phyloP scores from a whole-genome alignment of 805 yeast species.

The Komagataella pseudopastoris region DNA sequence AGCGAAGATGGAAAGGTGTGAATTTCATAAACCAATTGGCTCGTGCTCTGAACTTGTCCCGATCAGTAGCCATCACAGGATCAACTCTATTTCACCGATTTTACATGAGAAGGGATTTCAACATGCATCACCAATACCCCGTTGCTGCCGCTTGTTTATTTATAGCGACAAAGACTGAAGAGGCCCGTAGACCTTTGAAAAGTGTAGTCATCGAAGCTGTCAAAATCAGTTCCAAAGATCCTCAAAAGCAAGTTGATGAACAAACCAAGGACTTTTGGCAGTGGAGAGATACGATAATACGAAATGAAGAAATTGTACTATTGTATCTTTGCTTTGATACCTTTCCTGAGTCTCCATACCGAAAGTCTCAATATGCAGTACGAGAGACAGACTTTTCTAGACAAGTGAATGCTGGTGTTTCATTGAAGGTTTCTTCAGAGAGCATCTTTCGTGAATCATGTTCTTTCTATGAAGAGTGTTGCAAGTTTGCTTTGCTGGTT shows the following conservation, averaged over 20 bases:
- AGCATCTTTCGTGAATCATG: not conserved
- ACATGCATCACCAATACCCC: conserved; percentile 31
- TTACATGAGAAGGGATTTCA: conserved; percentile 30
- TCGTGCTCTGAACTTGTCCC: conserved; percentile 27
- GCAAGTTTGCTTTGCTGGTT: conserved; percentile 16
- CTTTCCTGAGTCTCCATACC: conserved; percentile 26
- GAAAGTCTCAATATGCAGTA: conserved; percentile 5
- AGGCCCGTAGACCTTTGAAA: conserved; percentile 29
- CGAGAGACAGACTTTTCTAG: conserved; percentile 8
- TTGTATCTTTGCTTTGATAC: conserved; percentile 36
- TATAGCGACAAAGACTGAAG: conserved; percentile 41
- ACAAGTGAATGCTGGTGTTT: not conserved
- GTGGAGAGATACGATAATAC: conserved; percentile 34
- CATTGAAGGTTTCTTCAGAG: not conserved
- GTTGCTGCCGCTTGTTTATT: conserved; percentile 36
- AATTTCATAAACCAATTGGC: conserved; percentile 31
- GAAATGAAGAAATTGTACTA: conserved; percentile 29
- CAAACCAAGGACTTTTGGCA: conserved; percentile 33
- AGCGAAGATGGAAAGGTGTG: conserved; percentile 32
- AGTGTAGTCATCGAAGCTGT: conserved; percentile 38
- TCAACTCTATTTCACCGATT: conserved; percentile 35
- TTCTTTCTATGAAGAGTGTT: conserved; percentile 12
- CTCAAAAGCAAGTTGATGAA: conserved; percentile 24
- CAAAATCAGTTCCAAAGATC: conserved; percentile 28
- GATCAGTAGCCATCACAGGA: conserved; percentile 34